These are phyloP conservation scores for Schwanniomyces pseudopolymorphus DNA, from an alignment of 805 yeast genomes.

Conservation along the genomic window DNA sequence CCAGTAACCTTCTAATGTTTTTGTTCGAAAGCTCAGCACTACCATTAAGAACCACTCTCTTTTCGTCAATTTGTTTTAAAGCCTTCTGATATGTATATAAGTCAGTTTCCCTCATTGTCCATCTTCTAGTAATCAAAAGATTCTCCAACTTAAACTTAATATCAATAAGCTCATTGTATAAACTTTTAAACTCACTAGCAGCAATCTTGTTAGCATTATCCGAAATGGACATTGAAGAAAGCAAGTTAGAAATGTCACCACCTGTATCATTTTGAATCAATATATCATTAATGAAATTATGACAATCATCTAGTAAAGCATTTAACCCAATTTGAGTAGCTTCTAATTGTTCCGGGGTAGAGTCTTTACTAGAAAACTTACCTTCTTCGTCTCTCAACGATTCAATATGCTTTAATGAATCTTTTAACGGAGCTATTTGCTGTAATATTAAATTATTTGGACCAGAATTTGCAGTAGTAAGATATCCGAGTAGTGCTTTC, in stretches of 20 bases:
- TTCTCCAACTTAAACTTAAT: conserved; percentile 78
- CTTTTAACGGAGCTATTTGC: conserved; percentile 16
- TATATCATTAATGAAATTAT: conserved; percentile 69
- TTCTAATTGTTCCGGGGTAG: conserved; percentile 19
- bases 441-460: conserved; percentile 4
- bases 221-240: conserved; percentile 13
- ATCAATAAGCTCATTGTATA: conserved; percentile 62
- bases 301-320: conserved; percentile 82
- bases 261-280: conserved; percentile 39
- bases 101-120: conserved; percentile 98
- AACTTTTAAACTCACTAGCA: conserved; percentile 37
- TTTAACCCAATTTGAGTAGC: conserved; percentile 52
- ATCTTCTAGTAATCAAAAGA: conserved; percentile 85
- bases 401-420: conserved; percentile 28
- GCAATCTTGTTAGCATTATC: conserved; percentile 2
- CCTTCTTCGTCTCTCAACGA: conserved; percentile 54
- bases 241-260: conserved; percentile 17
- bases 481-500: conserved; percentile 50
- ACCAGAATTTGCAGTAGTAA: conserved; percentile 18
- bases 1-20: conserved; percentile 32
- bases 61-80: conserved; percentile 70
- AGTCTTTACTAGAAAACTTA: conserved; percentile 36
- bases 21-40: conserved; percentile 7
- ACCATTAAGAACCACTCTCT: conserved; percentile 48
- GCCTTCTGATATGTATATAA: conserved; percentile 77